Evolutionary conservation across 2,329 filamentous ascomycete genomes (phyloP).

Genomic region (Claviceps sp.): DNA sequence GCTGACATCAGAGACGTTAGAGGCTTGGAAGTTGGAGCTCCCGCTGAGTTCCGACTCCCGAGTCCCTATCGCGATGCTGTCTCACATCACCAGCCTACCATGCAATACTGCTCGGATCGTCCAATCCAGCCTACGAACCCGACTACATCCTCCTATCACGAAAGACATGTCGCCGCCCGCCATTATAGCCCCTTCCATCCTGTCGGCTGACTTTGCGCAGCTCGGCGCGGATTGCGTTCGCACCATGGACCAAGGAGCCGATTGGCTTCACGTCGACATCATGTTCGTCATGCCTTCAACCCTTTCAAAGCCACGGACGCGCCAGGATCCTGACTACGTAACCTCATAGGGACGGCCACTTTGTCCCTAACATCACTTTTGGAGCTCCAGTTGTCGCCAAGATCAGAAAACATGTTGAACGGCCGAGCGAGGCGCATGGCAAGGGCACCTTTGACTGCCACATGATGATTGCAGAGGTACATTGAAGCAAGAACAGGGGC

Average conservation of each 20-base stretch:
- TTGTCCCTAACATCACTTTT: slow-evolving; percentile 97
- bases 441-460: slow-evolving; percentile 97
- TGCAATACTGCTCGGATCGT: too few relatives aligned
- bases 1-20: slow-evolving; percentile 7
- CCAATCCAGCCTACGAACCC: not conserved
- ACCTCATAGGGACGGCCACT: slow-evolving; percentile 75
- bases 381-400: slow-evolving; percentile 90
- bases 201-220: slow-evolving; percentile 88
- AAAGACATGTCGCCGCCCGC: slow-evolving; percentile 68
- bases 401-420: slow-evolving; percentile 74
- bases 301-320: slow-evolving; percentile 11
- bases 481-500: not conserved
- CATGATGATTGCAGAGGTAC: slow-evolving; percentile 98
- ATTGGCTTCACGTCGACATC: slow-evolving; percentile 94
- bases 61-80: too few relatives aligned
- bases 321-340: not conserved
- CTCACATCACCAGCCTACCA: too few relatives aligned
- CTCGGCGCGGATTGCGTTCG: slow-evolving; percentile 75
- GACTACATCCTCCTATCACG: slow-evolving; percentile 8
- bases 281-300: slow-evolving; percentile 32
- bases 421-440: slow-evolving; percentile 53
- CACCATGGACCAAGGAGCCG: slow-evolving; percentile 75
- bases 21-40: not conserved
- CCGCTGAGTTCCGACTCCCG: too few relatives aligned
- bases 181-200: slow-evolving; percentile 96